Base-by-base conservation (phyloP, 1,284 basidiomycete genomes). In the Leccinum fallax region DNA sequence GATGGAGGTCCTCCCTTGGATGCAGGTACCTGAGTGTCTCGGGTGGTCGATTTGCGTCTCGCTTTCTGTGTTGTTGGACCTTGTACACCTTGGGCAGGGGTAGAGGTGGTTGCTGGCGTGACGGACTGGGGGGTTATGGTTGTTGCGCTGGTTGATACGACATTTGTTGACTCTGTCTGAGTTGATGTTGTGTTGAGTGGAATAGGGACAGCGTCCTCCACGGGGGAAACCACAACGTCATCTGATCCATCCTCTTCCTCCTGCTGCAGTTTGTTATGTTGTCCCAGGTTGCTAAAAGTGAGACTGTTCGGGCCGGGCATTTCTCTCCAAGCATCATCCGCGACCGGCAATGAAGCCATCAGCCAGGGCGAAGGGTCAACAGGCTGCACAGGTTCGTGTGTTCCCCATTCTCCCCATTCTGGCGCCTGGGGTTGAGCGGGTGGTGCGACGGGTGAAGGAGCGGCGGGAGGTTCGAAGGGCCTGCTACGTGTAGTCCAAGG, bases 221-320 rank as follows among this genome's bases (percentile, higher is more conserved):
- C 38, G 4, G 63, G 63, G 30, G 65, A 63, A 52, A 63, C 57
- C 10, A 58, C 61, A 19, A 61, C 19, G 28, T 56, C 61, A 43
- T 59, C 58, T n/a, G 30, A 19, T 38, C 55, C 63, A 24, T 66
- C 65, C n/a, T 71, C 70, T 53, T 66, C 67, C 16, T 69, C 66
- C 34, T 67, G 58, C 32, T 73, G 65, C 59, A 83, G 78, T 66
- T 81, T 80, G 65, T 84, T 84, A 68, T 85, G 85, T 61, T 86
- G 83, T n/a, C 80, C 84, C 21, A 87, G 74, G 64, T 86, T 86
- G 57, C 79, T 82, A 55, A 82, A 77, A 0, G 86, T 84, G 24
- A 87, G 76, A 62, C 81, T 83, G 62, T 79, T 81, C 8, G 81
- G 74, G 34, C 77, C 78, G 2, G 74, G 67, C n/a, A 74, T 68